phyloP scores from a whole-genome alignment of 306 rosid genomes.

The cucumber (Cucumis sativus) region Cucumber_9930_V3 NC_026658.2:26031001-26031500 shows the following conservation, averaged over 20 bases:
- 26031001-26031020: background rate
- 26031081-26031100: background rate
- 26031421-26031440: no score
- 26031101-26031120: background rate
- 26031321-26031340: background rate
- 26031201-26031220: background rate
- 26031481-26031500: no score
- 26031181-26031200: background rate
- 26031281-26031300: background rate
- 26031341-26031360: background rate
- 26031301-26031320: background rate
- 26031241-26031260: background rate
- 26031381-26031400: no score
- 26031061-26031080: background rate
- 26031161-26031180: background rate
- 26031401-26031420: no score
- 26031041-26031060: background rate
- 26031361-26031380: no score
- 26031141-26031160: background rate
- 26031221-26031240: background rate
- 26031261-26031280: background rate
- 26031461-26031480: no score
- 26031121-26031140: background rate
- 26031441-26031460: no score
- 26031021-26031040: background rate